Evolutionary conservation across 1,284 basidiomycete genomes (phyloP).

Genomic region (Anthracocystis panici-leucophaei): DNA sequence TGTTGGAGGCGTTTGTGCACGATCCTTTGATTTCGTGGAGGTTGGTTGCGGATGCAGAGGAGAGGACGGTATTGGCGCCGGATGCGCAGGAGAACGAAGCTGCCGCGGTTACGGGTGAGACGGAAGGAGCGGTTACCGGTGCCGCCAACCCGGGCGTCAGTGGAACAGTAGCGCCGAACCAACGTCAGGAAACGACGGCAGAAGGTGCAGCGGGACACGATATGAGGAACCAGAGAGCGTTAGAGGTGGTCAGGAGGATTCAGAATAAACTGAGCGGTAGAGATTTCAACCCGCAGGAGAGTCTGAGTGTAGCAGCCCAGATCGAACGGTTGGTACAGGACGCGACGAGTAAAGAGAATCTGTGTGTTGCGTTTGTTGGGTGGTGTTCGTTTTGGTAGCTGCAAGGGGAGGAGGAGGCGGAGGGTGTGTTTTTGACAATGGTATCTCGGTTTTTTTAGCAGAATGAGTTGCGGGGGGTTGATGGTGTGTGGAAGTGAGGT

Average conservation of each 20-base stretch:
- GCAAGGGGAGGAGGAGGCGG: background rate
- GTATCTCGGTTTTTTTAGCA: too few species aligned
- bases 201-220: slow-evolving; percentile 23
- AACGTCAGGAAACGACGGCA: slow-evolving; percentile 3
- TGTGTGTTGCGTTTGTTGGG: slow-evolving; percentile 67
- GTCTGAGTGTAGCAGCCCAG: slow-evolving; percentile 59
- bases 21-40: slow-evolving; percentile 76
- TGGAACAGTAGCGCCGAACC: slow-evolving; percentile 16
- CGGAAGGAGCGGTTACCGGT: background rate
- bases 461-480: too few species aligned
- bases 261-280: slow-evolving; percentile 67
- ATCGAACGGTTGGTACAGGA: slow-evolving; percentile 65
- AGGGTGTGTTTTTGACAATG: too few species aligned
- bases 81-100: slow-evolving; percentile 65
- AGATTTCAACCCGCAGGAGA: slow-evolving; percentile 62
- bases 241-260: slow-evolving; percentile 67
- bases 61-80: slow-evolving; percentile 41
- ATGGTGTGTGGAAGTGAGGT: too few species aligned
- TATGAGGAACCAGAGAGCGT: slow-evolving; percentile 62
- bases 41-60: slow-evolving; percentile 55
- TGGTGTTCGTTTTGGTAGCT: slow-evolving; percentile 67
- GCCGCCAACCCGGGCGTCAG: slow-evolving; percentile 14
- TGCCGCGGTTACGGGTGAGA: slow-evolving; percentile 22
- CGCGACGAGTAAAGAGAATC: slow-evolving; percentile 65
- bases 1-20: slow-evolving; percentile 84